Percentiles rank a stretch among this genome's conserved stretches.
Evolutionary conservation across 1,284 basidiomycete genomes (phyloP).

Genomic region (Pulchroboletus neoregius): DNA sequence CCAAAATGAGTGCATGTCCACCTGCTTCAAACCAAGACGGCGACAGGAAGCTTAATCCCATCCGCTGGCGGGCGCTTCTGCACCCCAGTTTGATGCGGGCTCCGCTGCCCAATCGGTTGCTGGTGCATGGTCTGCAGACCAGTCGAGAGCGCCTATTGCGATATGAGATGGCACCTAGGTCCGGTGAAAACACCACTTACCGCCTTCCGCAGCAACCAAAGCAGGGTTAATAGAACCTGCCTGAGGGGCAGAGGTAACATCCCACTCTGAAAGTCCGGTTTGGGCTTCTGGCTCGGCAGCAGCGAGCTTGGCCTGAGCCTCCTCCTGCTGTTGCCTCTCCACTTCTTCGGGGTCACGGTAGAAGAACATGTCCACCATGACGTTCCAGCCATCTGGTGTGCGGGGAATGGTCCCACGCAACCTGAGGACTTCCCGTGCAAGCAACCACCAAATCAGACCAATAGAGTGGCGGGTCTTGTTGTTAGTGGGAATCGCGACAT

Average conservation of each 20-base stretch:
- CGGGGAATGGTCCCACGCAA: slow-evolving; percentile 91
- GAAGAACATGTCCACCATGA: slow-evolving; percentile 99
- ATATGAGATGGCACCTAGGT: slow-evolving; percentile 3
- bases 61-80: slow-evolving; percentile 39
- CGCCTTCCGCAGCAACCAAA: slow-evolving; percentile 58
- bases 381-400: slow-evolving; percentile 88
- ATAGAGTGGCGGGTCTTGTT: slow-evolving; percentile 98
- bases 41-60: slow-evolving; percentile 53
- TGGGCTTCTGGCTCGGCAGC: slow-evolving; percentile 53
- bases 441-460: slow-evolving; percentile 98
- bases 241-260: slow-evolving; percentile 64
- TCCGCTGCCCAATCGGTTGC: slow-evolving; percentile 85
- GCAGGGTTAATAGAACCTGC: slow-evolving; percentile 75
- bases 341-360: slow-evolving; percentile 99
- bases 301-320: slow-evolving; percentile 78
- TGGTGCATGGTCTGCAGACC: slow-evolving; percentile 67
- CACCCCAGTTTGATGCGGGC: slow-evolving; percentile 60
- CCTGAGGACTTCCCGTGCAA: slow-evolving; percentile 96
- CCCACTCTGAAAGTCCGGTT: slow-evolving; percentile 63
- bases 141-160: slow-evolving; percentile 70
- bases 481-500: slow-evolving; percentile 98
- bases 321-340: slow-evolving; percentile 93
- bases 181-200: slow-evolving; percentile 39
- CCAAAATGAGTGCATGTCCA: neutral
- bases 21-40: slow-evolving; percentile 6